Percentiles rank a stretch among this genome's conserved stretches.
Evolutionary conservation across 441 rosid species (phyloP).

Genomic region (Pelargonium citronellum): DNA sequence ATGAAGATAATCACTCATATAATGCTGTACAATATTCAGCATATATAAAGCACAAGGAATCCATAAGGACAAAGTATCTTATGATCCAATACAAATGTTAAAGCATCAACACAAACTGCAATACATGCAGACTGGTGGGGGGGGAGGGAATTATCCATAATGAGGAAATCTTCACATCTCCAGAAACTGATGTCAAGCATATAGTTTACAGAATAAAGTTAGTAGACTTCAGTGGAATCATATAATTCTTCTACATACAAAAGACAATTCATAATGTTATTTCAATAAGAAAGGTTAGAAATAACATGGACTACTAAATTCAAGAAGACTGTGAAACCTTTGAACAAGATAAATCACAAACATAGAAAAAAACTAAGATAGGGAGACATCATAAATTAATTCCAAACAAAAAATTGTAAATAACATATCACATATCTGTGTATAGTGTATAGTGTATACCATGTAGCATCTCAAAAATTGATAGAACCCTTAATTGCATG

Average conservation of each 20-base stretch:
- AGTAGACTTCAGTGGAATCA: background rate
- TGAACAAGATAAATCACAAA: too few species aligned
- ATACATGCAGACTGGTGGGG: background rate
- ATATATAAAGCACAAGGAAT: slow-evolving; percentile 4
- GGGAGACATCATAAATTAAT: too few species aligned
- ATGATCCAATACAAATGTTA: slow-evolving; percentile 1
- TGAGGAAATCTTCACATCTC: too few species aligned
- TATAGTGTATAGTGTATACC: too few species aligned
- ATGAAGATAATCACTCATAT: slow-evolving; percentile 11
- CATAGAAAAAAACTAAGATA: too few species aligned
- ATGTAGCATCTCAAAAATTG: background rate
- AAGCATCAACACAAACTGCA: slow-evolving; percentile 1
- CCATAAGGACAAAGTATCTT: slow-evolving; percentile 9
- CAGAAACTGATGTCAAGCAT: background rate
- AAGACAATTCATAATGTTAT: background rate
- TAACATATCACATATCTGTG: too few species aligned
- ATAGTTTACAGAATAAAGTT: background rate
- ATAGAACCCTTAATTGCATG: background rate
- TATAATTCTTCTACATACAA: background rate
- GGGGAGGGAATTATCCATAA: background rate
- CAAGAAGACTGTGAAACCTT: too few species aligned
- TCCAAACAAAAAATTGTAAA: too few species aligned
- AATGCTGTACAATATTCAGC: background rate
- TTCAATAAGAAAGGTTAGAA: background rate
- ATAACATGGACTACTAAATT: too few species aligned